These are phyloP conservation scores for Termitomyces sp. DNA, from an alignment of 768 basidiomycete genomes.

Conservation along the genomic window DNA sequence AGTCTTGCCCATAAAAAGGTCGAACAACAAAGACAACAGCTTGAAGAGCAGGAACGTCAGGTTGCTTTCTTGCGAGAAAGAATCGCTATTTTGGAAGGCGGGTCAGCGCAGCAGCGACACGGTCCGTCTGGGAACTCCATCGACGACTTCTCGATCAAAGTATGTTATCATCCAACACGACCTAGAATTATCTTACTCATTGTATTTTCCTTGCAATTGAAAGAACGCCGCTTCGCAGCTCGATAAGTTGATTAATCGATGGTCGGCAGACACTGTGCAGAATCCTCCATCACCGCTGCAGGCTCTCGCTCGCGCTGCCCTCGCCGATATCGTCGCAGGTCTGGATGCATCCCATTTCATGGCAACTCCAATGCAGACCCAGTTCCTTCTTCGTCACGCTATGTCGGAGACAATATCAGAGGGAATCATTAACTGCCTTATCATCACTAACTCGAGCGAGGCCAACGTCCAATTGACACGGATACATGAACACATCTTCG, in stretches of 20 bases:
- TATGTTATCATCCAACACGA: slow-evolving; percentile 25
- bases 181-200: slow-evolving; percentile 5
- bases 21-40: slow-evolving; percentile 73
- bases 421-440: slow-evolving; percentile 80
- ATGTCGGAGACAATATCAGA: slow-evolving; percentile 74
- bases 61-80: slow-evolving; percentile 70
- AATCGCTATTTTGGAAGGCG: slow-evolving; percentile 74
- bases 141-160: slow-evolving; percentile 89
- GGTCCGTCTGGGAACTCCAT: slow-evolving; percentile 60
- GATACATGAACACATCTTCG: slow-evolving; percentile 86
- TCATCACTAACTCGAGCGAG: slow-evolving; percentile 83
- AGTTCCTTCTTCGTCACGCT: slow-evolving; percentile 77
- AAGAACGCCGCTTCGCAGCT: slow-evolving; percentile 82
- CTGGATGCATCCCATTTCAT: slow-evolving; percentile 42
- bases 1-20: slow-evolving; percentile 88
- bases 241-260: slow-evolving; percentile 82
- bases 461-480: slow-evolving; percentile 82
- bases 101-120: slow-evolving; percentile 36
- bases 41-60: slow-evolving; percentile 82
- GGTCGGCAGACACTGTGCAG: slow-evolving; percentile 76
- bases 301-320: slow-evolving; percentile 53
- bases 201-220: slow-evolving; percentile 24
- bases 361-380: slow-evolving; percentile 66
- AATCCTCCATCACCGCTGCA: slow-evolving; percentile 51
- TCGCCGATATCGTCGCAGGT: slow-evolving; percentile 56